A percentile compares a stretch with the other conserved stretches of the same genome.
These are phyloP conservation scores for Starmerella apicola DNA, from an alignment of 805 yeast species.

Conservation along the genomic window DNA sequence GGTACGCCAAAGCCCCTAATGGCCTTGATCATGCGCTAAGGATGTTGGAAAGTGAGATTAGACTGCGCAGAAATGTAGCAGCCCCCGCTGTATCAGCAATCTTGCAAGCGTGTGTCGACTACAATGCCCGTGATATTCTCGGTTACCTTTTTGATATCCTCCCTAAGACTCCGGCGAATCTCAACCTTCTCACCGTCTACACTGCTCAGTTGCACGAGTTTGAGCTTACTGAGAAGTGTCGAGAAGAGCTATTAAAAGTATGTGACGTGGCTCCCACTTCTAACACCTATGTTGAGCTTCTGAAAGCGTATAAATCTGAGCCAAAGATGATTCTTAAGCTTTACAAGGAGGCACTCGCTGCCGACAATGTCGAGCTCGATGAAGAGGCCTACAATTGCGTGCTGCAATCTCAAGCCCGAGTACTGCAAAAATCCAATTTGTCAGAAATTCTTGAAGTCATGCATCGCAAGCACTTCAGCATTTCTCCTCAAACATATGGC, in stretches of 20 bases:
- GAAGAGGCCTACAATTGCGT: constrained; percentile 11
- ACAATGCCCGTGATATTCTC: constrained; percentile 1
- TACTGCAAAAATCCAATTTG: constrained; percentile 1
- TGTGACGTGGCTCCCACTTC: constrained; percentile 8
- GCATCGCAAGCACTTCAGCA: constrained; percentile 1
- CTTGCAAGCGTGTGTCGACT: constrained; percentile 4
- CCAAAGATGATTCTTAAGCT: constrained; percentile 1
- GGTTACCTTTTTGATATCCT: not conserved
- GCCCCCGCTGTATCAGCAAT: constrained; percentile 11
- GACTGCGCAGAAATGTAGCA: constrained; percentile 5
- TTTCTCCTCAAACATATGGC: constrained; percentile 6
- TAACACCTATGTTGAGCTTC: constrained; percentile 4
- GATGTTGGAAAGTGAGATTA: constrained; percentile 10
- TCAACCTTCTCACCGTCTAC: constrained; percentile 5
- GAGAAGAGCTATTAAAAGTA: not conserved
- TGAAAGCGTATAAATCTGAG: constrained; percentile 1
- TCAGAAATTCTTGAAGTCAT: constrained; percentile 3
- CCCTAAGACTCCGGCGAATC: constrained; percentile 1
- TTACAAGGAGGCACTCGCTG: constrained; percentile 10
- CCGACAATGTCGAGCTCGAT: constrained; percentile 3
- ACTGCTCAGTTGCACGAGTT: constrained; percentile 3
- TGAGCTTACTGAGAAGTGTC: constrained; percentile 4
- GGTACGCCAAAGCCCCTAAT: constrained; percentile 14
- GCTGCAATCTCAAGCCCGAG: constrained; percentile 3
- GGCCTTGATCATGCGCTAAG: constrained; percentile 17